Percentiles rank a stretch among this genome's conserved stretches.
These are phyloP conservation scores for Hapsidospora chrysogenum DNA, from an alignment of 495 filamentous ascomycete genomes.

Conservation along the genomic window DNA sequence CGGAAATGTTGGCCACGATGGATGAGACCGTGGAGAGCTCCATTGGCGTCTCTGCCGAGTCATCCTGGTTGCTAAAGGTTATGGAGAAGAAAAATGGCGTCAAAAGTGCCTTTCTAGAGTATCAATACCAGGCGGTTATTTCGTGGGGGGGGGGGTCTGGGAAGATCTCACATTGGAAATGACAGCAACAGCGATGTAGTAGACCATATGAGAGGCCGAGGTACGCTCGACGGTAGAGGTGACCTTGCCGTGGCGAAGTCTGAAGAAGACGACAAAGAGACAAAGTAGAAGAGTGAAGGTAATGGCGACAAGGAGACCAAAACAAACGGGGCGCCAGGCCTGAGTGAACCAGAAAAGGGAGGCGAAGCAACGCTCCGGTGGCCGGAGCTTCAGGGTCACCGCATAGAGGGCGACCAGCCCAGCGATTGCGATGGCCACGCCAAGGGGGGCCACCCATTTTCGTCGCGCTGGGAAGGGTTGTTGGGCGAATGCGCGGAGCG, in stretches of 20 bases:
- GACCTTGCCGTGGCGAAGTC: slow-evolving; percentile 19
- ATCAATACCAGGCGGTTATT: slow-evolving; percentile 10
- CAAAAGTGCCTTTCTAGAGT: slow-evolving; percentile 14
- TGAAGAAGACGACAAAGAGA: slow-evolving; percentile 16
- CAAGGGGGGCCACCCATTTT: slow-evolving; percentile 26
- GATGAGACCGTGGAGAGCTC: slow-evolving; percentile 27
- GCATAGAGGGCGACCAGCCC: slow-evolving; percentile 21
- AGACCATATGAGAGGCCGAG: slow-evolving; percentile 29
- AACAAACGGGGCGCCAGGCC: slow-evolving; percentile 23
- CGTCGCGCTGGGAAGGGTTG: slow-evolving; percentile 21
- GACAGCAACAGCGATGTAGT: slow-evolving; percentile 22
- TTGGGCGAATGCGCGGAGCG: slow-evolving; percentile 19
- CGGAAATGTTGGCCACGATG: slow-evolving; percentile 30
- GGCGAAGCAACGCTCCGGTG: slow-evolving; percentile 23
- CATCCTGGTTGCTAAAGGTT: slow-evolving; percentile 12
- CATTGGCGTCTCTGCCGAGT: slow-evolving; percentile 3
- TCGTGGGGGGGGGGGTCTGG: not conserved
- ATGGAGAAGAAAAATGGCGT: slow-evolving; percentile 26
- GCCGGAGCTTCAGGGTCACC: slow-evolving; percentile 22
- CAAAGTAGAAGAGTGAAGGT: slow-evolving; percentile 13
- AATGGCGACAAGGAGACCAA: slow-evolving; percentile 19
- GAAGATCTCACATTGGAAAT: slow-evolving; percentile 21
- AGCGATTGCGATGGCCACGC: slow-evolving; percentile 19
- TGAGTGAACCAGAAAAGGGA: slow-evolving; percentile 33
- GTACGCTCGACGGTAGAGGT: slow-evolving; percentile 23